Evolutionary conservation across 139 green algal species (phyloP).

Genomic region (Ettlia oleoabundans): DNA sequence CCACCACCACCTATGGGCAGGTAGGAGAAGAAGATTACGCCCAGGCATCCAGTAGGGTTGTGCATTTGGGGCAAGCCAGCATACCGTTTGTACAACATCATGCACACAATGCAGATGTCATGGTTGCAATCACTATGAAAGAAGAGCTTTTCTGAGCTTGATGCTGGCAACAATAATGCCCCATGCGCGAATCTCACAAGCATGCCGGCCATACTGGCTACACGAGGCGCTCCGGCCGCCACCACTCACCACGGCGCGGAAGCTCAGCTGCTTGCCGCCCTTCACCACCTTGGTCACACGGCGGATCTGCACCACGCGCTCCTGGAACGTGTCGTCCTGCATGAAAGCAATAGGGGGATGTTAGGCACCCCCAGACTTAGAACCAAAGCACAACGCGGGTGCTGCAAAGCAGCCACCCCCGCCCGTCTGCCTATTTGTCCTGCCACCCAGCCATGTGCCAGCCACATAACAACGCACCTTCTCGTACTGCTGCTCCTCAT

Average conservation of each 20-base stretch:
- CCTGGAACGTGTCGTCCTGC: slow-evolving; percentile 50
- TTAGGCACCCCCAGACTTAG: neutral
- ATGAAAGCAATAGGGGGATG: neutral
- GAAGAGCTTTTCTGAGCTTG: no score
- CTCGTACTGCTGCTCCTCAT: slow-evolving; percentile 26
- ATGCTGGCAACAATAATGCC: no score
- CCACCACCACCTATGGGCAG: slow-evolving; percentile 67
- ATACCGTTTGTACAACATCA: no score
- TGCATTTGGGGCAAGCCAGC: no score
- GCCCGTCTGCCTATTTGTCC: no score
- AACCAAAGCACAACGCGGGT: neutral
- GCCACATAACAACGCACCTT: no score
- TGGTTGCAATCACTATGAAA: neutral
- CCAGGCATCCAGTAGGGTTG: no score
- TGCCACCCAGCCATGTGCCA: no score
- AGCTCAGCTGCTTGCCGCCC: slow-evolving; percentile 93
- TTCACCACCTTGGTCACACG: slow-evolving; percentile 97
- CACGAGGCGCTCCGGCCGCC: neutral
- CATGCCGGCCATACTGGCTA: neutral
- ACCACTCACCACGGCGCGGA: slow-evolving; percentile 65
- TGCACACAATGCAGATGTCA: neutral
- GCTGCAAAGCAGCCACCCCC: no score
- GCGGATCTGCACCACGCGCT: slow-evolving; percentile 69
- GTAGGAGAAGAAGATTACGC: neutral
- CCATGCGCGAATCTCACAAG: no score